Evolutionary conservation across 106 monocot species (phyloP), one percentile per base, ranked within the genome.

Genomic region (Dioscorea alata): DNA sequence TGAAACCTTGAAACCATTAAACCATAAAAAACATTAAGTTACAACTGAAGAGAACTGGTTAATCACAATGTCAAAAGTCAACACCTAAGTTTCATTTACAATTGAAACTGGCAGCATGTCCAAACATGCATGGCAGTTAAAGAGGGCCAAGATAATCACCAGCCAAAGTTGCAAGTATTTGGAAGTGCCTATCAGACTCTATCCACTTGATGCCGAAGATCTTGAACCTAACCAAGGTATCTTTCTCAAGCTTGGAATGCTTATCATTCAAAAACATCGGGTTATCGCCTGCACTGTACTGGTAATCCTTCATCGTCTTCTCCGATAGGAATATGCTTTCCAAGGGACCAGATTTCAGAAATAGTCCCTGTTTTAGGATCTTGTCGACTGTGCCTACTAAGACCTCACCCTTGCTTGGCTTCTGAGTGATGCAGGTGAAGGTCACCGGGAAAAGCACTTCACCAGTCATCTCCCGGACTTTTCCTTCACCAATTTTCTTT

Each of bases 81-180:
- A 6, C 42, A 6, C 42, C 42, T 3, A 42, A 42, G 42, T 42
- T 6, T 42, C 10, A 42, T 42, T 42, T 42, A 42, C 42, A 8
- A 10, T 42, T 42, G 42, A 42, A 42, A 42, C 42, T 42, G 42
- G 6, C 5, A 6, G 6, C 10, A 42, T 6, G 42, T 42, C 42
- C 42, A 42, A 42, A 42, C 42, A 42, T 42, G 42, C 42, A 42
- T 6, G 42, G 4, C 24, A n/a, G 12, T 61, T 63, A 80, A 19
- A 86, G 28, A 24, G 93, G 83, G 2, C 89, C 93, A 15, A 93
- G 93, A 58, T 81, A 95, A 68, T 95, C 91, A 42, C 81, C 85
- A 16, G 83, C 79, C 48, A 95, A 53, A 7, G 85, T 81, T 2
- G 81, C 94, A 10, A 95, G 71, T 17, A 88, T 42, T 68, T 87